Evolutionary conservation across 805 yeast genomes (phyloP), one percentile per base, ranked within the genome.

Genomic region (Saturnispora zaruensis): DNA sequence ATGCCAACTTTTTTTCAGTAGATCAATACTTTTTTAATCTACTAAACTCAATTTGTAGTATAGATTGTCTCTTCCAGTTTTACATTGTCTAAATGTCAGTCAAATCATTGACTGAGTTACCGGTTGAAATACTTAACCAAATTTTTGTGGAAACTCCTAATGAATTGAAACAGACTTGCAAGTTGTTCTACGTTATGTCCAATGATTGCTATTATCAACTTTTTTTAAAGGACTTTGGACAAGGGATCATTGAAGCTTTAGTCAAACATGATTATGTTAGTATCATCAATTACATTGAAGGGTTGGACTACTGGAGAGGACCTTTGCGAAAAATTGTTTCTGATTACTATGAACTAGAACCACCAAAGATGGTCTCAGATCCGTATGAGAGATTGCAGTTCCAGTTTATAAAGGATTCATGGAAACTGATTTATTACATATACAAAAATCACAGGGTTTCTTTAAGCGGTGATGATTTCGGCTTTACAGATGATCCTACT

Each of bases 371-470:
- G 5, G 25, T 45, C 7, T 30, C 53, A 50, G 45, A 44, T 9
- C 60, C 61, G 13, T 16, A 21, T 21, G 58, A 59, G n/a, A 53
- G 54, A 11, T 50, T 61, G 5, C 53, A 59, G 34, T 63, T 64
- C 48, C 52, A 60, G 49, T 76, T 59, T 52, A 59, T 77, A 13
- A 68, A 66, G 49, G 83, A 78, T 60, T 75, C 81, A 0, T 81
- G 84, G 84, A 69, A 66, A 53, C 64, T 79, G 26, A 66, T 79
- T 1, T 77, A 75, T 53, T 71, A 77, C 0, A 63, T 81, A 6
- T 62, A 77, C 50, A 71, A 69, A 53, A 79, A 77, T 57, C 70
- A 78, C 45, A 62, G 84, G 40, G 56, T 80, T 26, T 80, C 74
- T 60, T 78, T 82, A 16, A 77, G 75, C 33, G 57, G 61, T 43